phyloP scores from a whole-genome alignment of 768 basidiomycete species.

The Sporobolomyces roseus region DNA sequence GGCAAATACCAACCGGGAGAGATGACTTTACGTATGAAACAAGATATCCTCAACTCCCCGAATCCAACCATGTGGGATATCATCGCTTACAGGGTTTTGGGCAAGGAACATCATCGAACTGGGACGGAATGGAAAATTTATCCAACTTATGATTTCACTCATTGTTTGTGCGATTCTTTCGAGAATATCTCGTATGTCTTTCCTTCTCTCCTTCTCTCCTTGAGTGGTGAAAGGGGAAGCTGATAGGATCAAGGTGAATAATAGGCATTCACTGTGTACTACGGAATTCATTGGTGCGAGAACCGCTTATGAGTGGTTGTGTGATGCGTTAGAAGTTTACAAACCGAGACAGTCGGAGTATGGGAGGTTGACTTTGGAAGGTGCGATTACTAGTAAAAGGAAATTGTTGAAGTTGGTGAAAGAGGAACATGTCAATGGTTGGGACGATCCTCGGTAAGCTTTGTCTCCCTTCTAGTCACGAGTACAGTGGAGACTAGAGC shows the following conservation, averaged over 20 bases:
- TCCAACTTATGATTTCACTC: conserved; percentile 97
- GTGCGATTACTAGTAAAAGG: conserved; percentile 94
- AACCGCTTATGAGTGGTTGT: conserved; percentile 98
- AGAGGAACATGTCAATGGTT: conserved; percentile 75
- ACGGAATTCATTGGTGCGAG: conserved; percentile 92
- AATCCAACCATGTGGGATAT: conserved; percentile 99
- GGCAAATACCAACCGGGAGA: conserved; percentile 88
- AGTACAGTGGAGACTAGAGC: not conserved
- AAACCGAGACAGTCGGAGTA: conserved; percentile 96
- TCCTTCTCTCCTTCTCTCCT: not conserved
- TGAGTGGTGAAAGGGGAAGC: not conserved
- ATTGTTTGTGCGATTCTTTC: conserved; percentile 95
- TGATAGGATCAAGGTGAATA: not conserved
- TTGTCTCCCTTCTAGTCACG: not conserved
- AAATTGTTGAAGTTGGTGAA: conserved; percentile 86
- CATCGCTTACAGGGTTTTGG: conserved; percentile 88
- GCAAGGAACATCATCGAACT: conserved; percentile 87
- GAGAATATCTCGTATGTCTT: conserved; percentile 85
- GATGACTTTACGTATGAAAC: conserved; percentile 94
- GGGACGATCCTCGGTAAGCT: conserved; percentile 82
- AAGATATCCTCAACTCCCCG: conserved; percentile 72
- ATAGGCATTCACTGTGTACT: conserved; percentile 92
- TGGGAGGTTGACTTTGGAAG: conserved; percentile 84
- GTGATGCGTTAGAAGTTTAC: conserved; percentile 94
- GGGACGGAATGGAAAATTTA: conserved; percentile 93